Conservation (phyloP, 495 filamentous ascomycete genomes). For the Apiosordaria backusii region DNA sequence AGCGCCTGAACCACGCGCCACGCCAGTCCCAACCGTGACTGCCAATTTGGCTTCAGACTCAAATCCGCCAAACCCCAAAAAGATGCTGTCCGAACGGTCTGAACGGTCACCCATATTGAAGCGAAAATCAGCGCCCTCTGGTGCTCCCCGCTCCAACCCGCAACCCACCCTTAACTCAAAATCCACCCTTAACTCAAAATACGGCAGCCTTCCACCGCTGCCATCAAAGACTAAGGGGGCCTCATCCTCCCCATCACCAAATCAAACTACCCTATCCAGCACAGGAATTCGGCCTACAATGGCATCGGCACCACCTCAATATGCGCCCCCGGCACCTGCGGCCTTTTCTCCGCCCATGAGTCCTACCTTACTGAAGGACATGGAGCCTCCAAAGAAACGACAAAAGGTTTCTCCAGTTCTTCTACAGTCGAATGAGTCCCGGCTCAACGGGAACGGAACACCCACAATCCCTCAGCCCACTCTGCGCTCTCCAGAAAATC, state of each 20-base stretch:
- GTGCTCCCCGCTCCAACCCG: not conserved
- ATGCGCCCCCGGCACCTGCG: not conserved
- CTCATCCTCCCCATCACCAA: not conserved
- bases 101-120: not conserved
- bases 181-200: conserved; percentile 9
- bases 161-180: conserved; percentile 8
- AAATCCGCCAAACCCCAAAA: conserved; percentile 6
- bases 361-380: not conserved
- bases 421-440: conserved; percentile 3
- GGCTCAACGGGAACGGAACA: not conserved
- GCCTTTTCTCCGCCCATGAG: conserved; percentile 15
- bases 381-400: conserved; percentile 21
- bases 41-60: not conserved
- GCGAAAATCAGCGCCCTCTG: not conserved
- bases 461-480: not conserved
- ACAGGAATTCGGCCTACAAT: not conserved
- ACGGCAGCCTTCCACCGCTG: conserved; percentile 9
- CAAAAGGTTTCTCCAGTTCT: conserved; percentile 13
- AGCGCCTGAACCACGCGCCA: not conserved
- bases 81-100: too few species aligned
- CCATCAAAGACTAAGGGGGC: not conserved
- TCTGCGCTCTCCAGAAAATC: not conserved
- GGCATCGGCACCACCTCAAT: not conserved
- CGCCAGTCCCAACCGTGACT: not conserved
- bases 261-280: not conserved